Evolutionary conservation across 352 stramenopile species (phyloP), one percentile per base, ranked within the genome.

Genomic region (Halophytophthora batemanensis): DNA sequence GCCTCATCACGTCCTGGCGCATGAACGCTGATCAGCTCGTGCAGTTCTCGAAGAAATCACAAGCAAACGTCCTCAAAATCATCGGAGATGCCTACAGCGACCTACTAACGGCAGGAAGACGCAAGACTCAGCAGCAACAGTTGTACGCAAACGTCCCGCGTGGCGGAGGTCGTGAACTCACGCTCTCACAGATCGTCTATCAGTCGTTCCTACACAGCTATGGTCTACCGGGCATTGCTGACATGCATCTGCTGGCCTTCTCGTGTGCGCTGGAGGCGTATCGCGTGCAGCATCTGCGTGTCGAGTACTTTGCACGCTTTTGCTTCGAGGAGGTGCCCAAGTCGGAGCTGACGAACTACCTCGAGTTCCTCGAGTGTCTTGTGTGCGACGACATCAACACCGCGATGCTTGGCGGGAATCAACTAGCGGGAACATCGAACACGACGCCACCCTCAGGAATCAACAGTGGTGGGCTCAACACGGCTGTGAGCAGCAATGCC

Each of bases 201-300:
- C 81, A 92, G 58, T 84, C 79, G 29, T 89, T 92, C 50, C 55
- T 93, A 36, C 81, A 92, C 49, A 82, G 69, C 41, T 92, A 92
- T n/a, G 83, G 78, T 0, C 61, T 91, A 0, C 83, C 83, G 2
- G 64, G 59, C 3, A 93, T 93, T 44, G 82, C 82, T 3, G 83
- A 91, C 43, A 88, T 87, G 75, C 81, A 93, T 34, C 41, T 93
- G 31, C 56, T 92, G 14, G 81, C 78, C 0, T 86, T 90, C 33
- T 83, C 78, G 2, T 88, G 73, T 44, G 78, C 83, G 6, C 45
- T 90, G 0, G 83, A 93, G 34, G 56, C 46, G 4, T 92, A 88
- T 38, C 83, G 81, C 1, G 22, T 44, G 2, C 75, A 91, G 45
- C 77, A 90, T 42, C 39, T 88, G 6, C 81, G 83, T 2, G 79